Conservation (phyloP, 2,329 filamentous ascomycete genomes). For the Huntiella moniliformis region DNA sequence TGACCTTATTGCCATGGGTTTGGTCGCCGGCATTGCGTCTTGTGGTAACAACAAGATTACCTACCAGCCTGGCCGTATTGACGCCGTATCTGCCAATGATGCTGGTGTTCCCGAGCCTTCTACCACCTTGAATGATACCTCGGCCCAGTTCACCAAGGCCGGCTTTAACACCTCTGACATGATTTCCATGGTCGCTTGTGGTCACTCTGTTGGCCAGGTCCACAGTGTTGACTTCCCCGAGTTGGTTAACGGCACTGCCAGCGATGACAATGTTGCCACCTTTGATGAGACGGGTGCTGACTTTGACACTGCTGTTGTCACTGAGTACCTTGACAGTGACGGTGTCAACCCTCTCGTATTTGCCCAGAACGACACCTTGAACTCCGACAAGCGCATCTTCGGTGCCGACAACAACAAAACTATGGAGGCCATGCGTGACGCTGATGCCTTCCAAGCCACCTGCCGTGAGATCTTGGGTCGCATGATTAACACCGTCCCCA, state of each 20-base stretch:
- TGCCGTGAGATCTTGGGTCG: slow-evolving; percentile 17
- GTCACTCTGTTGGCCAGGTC: slow-evolving; percentile 23
- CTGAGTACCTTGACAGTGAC: slow-evolving; percentile 24
- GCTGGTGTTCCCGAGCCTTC: slow-evolving; percentile 19
- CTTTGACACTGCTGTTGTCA: slow-evolving; percentile 26
- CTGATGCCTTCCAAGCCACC: slow-evolving; percentile 20
- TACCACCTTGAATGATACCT: slow-evolving; percentile 15
- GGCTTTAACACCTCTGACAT: slow-evolving; percentile 20
- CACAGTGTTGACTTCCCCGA: slow-evolving; percentile 21
- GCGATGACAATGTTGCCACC: slow-evolving; percentile 18
- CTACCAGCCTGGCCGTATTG: slow-evolving; percentile 17
- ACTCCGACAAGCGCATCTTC: slow-evolving; percentile 27
- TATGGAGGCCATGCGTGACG: slow-evolving; percentile 22
- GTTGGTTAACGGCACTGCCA: slow-evolving; percentile 19
- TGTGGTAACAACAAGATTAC: slow-evolving; percentile 14
- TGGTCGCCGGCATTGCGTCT: slow-evolving; percentile 14
- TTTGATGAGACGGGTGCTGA: slow-evolving; percentile 21
- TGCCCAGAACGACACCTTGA: slow-evolving; percentile 20
- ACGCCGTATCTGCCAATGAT: slow-evolving; percentile 17
- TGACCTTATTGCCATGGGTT: slow-evolving; percentile 19
- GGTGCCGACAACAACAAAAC: slow-evolving; percentile 25
- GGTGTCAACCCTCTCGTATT: slow-evolving; percentile 26
- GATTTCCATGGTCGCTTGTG: slow-evolving; percentile 21
- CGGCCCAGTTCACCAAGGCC: slow-evolving; percentile 16
- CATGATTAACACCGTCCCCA: slow-evolving; percentile 21